phyloP scores from a whole-genome alignment of 2,329 filamentous ascomycete genomes.

The Phialophora verrucosa region DNA sequence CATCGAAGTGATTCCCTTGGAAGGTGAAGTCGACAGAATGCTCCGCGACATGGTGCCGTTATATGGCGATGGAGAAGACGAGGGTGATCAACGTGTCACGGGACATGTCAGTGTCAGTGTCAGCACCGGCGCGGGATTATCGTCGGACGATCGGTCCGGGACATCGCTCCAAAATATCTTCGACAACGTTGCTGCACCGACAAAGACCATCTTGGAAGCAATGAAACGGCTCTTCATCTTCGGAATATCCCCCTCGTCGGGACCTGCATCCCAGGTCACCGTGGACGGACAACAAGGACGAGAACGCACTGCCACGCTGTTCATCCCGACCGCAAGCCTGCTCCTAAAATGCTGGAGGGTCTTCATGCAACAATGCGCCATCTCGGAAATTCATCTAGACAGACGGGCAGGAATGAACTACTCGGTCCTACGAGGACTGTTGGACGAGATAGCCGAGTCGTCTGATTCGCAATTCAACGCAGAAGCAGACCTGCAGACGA shows the following conservation, averaged over 20 bases:
- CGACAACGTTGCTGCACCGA: conserved; percentile 34
- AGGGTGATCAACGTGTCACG: not conserved
- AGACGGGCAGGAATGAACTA: conserved; percentile 2
- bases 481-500: conserved; percentile 3
- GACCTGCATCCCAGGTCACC: too few species aligned
- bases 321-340: conserved; percentile 26
- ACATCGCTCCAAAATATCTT: conserved; percentile 25
- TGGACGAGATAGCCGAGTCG: conserved; percentile 10
- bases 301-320: not conserved
- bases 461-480: not conserved
- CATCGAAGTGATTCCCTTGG: conserved; percentile 38
- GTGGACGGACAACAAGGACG: not conserved
- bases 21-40: conserved; percentile 15
- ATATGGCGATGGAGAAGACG: conserved; percentile 10
- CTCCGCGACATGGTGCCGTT: conserved; percentile 18
- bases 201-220: conserved; percentile 16
- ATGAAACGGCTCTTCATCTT: conserved; percentile 30
- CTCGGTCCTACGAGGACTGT: not conserved
- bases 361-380: conserved; percentile 31
- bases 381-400: conserved; percentile 23
- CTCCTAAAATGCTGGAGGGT: conserved; percentile 35
- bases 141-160: not conserved
- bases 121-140: not conserved
- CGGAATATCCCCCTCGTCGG: not conserved
- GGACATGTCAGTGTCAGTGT: conserved; percentile 14